phyloP scores from a whole-genome alignment of 257 asterid species.

The Nicotiana otophora region DNA sequence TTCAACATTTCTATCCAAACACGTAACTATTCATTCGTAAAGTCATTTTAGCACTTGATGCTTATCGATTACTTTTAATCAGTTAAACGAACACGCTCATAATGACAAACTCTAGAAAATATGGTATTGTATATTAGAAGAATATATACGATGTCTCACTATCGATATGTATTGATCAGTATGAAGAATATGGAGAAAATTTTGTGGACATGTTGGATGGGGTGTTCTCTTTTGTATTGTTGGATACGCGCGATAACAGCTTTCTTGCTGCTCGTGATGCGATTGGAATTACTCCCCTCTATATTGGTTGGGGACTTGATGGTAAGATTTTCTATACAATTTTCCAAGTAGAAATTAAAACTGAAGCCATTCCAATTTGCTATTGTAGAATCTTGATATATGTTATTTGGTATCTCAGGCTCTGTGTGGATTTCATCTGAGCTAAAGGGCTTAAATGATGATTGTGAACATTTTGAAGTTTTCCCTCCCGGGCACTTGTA shows the following conservation, averaged over 20 bases:
- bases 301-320: constrained; percentile 97
- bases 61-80: background rate
- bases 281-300: constrained; percentile 86
- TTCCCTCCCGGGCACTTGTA: constrained; percentile 93
- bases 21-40: background rate
- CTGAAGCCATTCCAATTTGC: background rate
- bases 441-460: constrained; percentile 77
- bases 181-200: constrained; percentile 84
- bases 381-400: background rate
- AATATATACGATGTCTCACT: background rate
- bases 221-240: constrained; percentile 85
- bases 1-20: constrained; percentile 20
- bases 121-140: no score
- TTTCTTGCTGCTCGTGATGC: constrained; percentile 93
- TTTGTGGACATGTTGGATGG: constrained; percentile 96
- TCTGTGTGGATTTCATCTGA: constrained; percentile 94
- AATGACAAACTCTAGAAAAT: background rate
- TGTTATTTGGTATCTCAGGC: constrained; percentile 32
- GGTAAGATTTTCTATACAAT: constrained; percentile 30
- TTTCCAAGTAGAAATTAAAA: background rate
- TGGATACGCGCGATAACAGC: constrained; percentile 87
- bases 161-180: constrained; percentile 33
- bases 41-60: background rate
- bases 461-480: constrained; percentile 85
- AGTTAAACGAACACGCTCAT: background rate